These are phyloP conservation scores for Saccharomyces eubayanus DNA, from an alignment of 805 yeast genomes.

Conservation along the genomic window DNA sequence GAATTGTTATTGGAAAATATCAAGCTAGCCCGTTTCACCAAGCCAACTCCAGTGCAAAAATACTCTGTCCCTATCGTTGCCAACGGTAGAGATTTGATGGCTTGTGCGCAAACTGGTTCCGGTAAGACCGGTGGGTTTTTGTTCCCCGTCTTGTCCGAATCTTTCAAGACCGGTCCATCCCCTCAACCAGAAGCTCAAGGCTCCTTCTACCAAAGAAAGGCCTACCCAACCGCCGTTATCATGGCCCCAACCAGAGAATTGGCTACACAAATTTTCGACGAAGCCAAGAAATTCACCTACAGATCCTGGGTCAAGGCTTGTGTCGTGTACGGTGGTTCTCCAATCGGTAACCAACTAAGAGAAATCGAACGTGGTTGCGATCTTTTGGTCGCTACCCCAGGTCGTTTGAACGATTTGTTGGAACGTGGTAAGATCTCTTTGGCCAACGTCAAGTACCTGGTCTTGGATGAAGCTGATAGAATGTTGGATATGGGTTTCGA, in stretches of 20 bases:
- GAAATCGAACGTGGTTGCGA: conserved; percentile 92
- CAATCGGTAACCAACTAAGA: conserved; percentile 77
- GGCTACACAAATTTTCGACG: conserved; percentile 93
- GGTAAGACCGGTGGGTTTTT: conserved; percentile 99
- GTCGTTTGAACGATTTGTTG: conserved; percentile 91
- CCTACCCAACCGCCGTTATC: conserved; percentile 88
- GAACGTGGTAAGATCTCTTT: conserved; percentile 93
- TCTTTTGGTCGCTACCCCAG: conserved; percentile 95
- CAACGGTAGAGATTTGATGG: conserved; percentile 86
- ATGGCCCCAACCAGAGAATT: conserved; percentile 99
- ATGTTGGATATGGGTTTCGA: conserved; percentile 99
- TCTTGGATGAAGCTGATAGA: conserved; percentile 98
- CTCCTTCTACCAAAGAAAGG: conserved; percentile 55
- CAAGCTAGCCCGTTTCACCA: conserved; percentile 77
- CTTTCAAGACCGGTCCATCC: conserved; percentile 82
- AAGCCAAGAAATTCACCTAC: conserved; percentile 89
- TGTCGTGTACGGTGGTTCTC: conserved; percentile 98
- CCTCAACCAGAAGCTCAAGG: conserved; percentile 36
- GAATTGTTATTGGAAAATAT: conserved; percentile 79
- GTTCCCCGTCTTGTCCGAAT: conserved; percentile 93
- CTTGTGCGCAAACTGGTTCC: conserved; percentile 97
- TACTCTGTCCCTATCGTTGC: conserved; percentile 90
- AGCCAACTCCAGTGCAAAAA: conserved; percentile 95
- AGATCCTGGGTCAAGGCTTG: conserved; percentile 97
- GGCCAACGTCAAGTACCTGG: conserved; percentile 83